Base-by-base conservation (phyloP, 306 rosid species). In the Prunus davidiana region DNA sequence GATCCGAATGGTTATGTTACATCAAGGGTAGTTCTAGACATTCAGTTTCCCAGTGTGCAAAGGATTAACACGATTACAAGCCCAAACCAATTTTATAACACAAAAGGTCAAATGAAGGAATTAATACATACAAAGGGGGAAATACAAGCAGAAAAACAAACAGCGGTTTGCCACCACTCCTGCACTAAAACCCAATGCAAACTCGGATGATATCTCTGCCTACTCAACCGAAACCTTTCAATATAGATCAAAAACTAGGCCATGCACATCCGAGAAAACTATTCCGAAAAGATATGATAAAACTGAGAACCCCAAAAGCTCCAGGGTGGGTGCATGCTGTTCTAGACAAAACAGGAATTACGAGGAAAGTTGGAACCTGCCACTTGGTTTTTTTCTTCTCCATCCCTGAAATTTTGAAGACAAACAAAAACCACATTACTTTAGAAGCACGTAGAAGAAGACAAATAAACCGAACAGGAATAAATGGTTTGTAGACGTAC, bases 301-400 rank as follows among this genome's bases (percentile, higher is more conserved):
- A 49, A 56, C 73, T 24, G 78, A 82, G 58, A 89, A 67, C 65
- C 6, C 79, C 45, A 41, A 77, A 11, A 61, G 80, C 80, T 79
- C 78, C 76, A 76, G 67, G 67, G 73, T 73, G 77, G 81, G 75
- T 60, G 77, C 60, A 73, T 54, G 74, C 78, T 72, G 77, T 76
- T 88, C 62, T n/a, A 58, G 78, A 79, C 58, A 80, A 64, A 73
- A 43, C 79, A n/a, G 73, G 64, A 66, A 84, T 84, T 87, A 96
- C 28, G 92, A 60, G 75, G 97, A 91, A 82, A 96, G 88, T 78
- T 96, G 98, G 90, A 96, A 96, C 91, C 90, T 89, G 92, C 97
- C 93, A 22, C 89, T 88, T 4, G 89, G 93, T 76, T 91, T 92
- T 83, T 80, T 92, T 91, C 98, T 91, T 84, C 91, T 92, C 99